Base-by-base conservation (phyloP, 83 land plant genomes). In the Picea abies region DNA sequence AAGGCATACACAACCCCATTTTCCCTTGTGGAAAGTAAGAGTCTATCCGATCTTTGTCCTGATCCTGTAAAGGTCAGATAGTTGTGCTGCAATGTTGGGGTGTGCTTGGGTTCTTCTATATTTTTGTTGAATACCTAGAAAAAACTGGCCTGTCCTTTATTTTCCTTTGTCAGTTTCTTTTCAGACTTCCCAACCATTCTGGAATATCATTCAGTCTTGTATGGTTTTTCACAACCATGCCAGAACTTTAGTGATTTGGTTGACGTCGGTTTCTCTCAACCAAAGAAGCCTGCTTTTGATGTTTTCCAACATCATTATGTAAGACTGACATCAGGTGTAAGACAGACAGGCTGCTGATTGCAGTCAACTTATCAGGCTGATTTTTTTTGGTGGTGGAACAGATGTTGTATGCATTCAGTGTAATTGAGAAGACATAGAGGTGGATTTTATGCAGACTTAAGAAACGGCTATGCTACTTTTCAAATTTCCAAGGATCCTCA, bases 111-210 rank as follows among this genome's bases (percentile, higher is more conserved):
- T 47, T 75, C 60, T 8, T 6, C 78, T 15, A 58, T 75, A 3
- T 11, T 22, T 47, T 23, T 75, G 58, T 19, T 12, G 29, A 22
- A 1, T 47, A 73, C 14, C 58, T 52, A n/a, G 26, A 47, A 73
- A 73, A 47, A 9, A 73, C n/a, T 41, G 11, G 56, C 22, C 26
- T 47, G 23, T n/a, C 77, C 20, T 73, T 10, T 17, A 52, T 52
- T 52, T 73, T 39, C 76, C 10, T 47, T 73, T 73, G 56, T 25
- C 77, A 47, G 39, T 41, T 52, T 20, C 41, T 73, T 73, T 71
- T 73, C 77, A 9, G 15, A 16, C 77, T n/a, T 17, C 37, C 76
- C 77, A 73, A 73, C 12, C 25, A 73, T 73, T 73, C 7, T 19
- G 44, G 77, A 73, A n/a, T 73, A 44, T 39, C 58, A 3, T 47